phyloP scores from a whole-genome alignment of 2,329 filamentous ascomycete genomes.

The Alternaria sp. region DNA sequence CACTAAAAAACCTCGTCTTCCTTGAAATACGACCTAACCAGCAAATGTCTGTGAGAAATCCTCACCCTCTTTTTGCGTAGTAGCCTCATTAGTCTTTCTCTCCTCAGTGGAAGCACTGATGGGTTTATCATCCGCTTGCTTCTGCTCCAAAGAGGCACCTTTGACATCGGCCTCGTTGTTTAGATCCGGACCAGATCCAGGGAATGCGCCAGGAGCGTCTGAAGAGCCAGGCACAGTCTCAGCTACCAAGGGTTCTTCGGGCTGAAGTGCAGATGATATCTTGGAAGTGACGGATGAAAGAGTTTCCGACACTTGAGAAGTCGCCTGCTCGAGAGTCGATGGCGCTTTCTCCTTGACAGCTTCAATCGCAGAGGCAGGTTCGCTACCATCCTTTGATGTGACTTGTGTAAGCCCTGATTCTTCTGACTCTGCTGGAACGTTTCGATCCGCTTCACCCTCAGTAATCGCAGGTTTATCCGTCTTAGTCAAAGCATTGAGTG shows the following conservation, averaged over 20 bases:
- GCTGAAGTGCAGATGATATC: conserved; percentile 11
- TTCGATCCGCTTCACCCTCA: conserved; percentile 19
- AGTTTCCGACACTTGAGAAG: conserved; percentile 12
- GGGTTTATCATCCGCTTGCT: conserved; percentile 10
- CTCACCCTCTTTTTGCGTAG: conserved; percentile 13
- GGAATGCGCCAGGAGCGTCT: conserved; percentile 35
- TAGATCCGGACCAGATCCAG: conserved; percentile 21
- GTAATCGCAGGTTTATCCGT: conserved; percentile 13
- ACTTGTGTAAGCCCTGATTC: conserved; percentile 18
- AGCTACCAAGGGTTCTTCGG: conserved; percentile 24
- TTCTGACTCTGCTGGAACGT: conserved; percentile 17
- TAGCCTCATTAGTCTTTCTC: conserved; percentile 15
- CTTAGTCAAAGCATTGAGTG: conserved; percentile 23
- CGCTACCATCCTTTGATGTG: conserved; percentile 14
- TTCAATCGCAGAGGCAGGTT: conserved; percentile 12
- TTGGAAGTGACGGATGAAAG: conserved; percentile 10
- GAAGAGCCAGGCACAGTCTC: conserved; percentile 24
- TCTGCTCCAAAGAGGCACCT: conserved; percentile 17
- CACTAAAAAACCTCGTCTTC: not conserved
- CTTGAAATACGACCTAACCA: not conserved
- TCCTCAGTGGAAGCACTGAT: conserved; percentile 1
- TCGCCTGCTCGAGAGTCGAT: conserved; percentile 9
- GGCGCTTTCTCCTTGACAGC: not conserved
- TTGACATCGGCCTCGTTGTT: conserved; percentile 13
- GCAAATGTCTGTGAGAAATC: conserved; percentile 18